Conservation (phyloP, 2,329 filamentous ascomycete genomes). For the Graphilbum ipis-grandicollis region DNA sequence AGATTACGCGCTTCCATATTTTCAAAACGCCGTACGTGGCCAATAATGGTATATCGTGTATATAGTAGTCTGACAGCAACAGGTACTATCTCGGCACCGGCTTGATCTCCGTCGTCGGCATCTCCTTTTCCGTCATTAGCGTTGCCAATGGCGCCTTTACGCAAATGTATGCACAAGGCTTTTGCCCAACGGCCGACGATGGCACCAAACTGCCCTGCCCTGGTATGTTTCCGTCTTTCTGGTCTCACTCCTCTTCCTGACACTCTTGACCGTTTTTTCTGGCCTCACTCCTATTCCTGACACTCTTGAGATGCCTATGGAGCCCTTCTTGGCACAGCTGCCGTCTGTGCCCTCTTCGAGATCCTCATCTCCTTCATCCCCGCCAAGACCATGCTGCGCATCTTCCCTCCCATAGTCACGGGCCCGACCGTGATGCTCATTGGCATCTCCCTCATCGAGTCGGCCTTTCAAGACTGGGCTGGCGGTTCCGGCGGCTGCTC, state of each 20-base stretch:
- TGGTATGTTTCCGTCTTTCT: neutral
- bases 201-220: constrained; percentile 59
- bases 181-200: constrained; percentile 38
- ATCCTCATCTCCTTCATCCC: constrained; percentile 60
- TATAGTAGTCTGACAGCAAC: neutral
- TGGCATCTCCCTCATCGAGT: constrained; percentile 53
- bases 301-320: constrained; percentile 49
- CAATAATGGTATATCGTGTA: no score
- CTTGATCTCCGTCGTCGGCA: constrained; percentile 56
- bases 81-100: constrained; percentile 67
- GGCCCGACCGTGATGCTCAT: constrained; percentile 41
- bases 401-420: constrained; percentile 55
- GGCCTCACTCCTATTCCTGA: neutral
- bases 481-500: constrained; percentile 50
- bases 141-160: constrained; percentile 53
- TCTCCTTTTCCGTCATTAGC: constrained; percentile 61
- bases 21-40: constrained; percentile 37
- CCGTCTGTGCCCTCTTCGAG: constrained; percentile 50
- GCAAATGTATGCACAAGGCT: constrained; percentile 66
- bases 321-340: constrained; percentile 52
- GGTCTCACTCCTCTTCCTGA: neutral
- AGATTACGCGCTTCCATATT: constrained; percentile 64
- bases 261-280: neutral
- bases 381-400: constrained; percentile 46
- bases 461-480: constrained; percentile 62